Base-by-base conservation (phyloP, 257 asterid species). In the Salvia rosmarinus region DNA sequence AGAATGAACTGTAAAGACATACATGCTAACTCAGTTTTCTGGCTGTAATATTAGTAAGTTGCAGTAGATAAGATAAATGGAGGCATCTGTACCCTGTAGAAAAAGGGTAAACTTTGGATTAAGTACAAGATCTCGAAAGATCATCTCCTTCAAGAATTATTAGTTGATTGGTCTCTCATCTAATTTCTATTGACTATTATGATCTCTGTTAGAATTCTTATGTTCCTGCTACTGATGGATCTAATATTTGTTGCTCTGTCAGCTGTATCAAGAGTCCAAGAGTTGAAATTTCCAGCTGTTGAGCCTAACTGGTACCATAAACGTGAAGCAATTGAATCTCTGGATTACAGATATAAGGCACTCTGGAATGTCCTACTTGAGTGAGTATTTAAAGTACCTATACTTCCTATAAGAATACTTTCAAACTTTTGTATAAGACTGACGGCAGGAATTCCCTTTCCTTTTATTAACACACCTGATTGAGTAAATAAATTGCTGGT, bases 341-440 rank as follows among this genome's bases (percentile, higher is more conserved):
- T 89, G 82, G 80, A 91, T 79, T 64, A 35, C 78, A 85, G 82
- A 86, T 95, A 95, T 73, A 83, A 84, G 80, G 89, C 95, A 71
- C 55, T 85, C 30, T 91, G 96, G 98, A 64, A 44, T 62, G 73
- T 70, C 71, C 75, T 43, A 37, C 83, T 79, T 56, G 90, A 88
- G 99, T 94, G 82, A 84, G 99, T 87, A 76, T 76, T 77, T 70
- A 56, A 56, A 32, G 39, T 40, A 49, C 60, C 65, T 73, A 4
- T 46, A 57, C 52, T 39, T 66, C 65, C 60, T 37, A 61, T 71
- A 21, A 35, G 71, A 66, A 50, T 77, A 54, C 67, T 58, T 60
- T 23, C 78, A 25, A 3, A 8, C 2, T 30, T 76, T 69, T 58
- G 46, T 30, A 9, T 35, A 69, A 46, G 68, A 51, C 23, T 34